Evolutionary conservation across 805 yeast genomes (phyloP).

Genomic region (Scheffersomyces ergatensis): DNA sequence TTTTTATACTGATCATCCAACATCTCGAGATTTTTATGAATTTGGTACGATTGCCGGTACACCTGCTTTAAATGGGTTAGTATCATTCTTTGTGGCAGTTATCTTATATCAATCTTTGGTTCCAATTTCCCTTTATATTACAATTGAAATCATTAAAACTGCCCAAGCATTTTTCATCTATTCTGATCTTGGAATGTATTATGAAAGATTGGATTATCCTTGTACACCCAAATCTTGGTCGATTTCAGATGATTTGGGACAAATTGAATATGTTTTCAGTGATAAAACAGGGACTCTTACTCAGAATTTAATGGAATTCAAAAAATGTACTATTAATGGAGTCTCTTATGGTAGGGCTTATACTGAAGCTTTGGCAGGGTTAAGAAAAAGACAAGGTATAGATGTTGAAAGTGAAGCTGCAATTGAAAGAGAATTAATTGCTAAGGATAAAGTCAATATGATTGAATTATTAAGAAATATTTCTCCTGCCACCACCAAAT

Average conservation of each 20-base stretch:
- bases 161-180: slow-evolving; percentile 80
- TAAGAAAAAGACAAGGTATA: slow-evolving; percentile 73
- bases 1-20: slow-evolving; percentile 44
- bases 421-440: slow-evolving; percentile 52
- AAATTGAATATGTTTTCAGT: slow-evolving; percentile 79
- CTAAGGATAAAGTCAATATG: slow-evolving; percentile 60
- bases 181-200: slow-evolving; percentile 72
- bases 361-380: slow-evolving; percentile 79
- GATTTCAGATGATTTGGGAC: slow-evolving; percentile 83
- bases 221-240: slow-evolving; percentile 86
- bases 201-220: slow-evolving; percentile 68
- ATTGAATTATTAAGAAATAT: slow-evolving; percentile 27
- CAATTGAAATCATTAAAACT: slow-evolving; percentile 79
- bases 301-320: slow-evolving; percentile 83
- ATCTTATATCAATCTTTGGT: slow-evolving; percentile 77
- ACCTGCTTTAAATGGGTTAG: slow-evolving; percentile 65
- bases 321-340: slow-evolving; percentile 76
- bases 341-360: slow-evolving; percentile 73
- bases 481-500: slow-evolving; percentile 23
- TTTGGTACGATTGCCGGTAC: slow-evolving; percentile 67
- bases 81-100: slow-evolving; percentile 72
- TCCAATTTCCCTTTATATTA: slow-evolving; percentile 78
- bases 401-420: slow-evolving; percentile 64
- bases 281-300: slow-evolving; percentile 86
- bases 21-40: slow-evolving; percentile 65